Percentiles rank a stretch among this genome's conserved stretches.
Evolutionary conservation across 805 yeast species (phyloP).

Genomic region (Candida wancherniae): DNA sequence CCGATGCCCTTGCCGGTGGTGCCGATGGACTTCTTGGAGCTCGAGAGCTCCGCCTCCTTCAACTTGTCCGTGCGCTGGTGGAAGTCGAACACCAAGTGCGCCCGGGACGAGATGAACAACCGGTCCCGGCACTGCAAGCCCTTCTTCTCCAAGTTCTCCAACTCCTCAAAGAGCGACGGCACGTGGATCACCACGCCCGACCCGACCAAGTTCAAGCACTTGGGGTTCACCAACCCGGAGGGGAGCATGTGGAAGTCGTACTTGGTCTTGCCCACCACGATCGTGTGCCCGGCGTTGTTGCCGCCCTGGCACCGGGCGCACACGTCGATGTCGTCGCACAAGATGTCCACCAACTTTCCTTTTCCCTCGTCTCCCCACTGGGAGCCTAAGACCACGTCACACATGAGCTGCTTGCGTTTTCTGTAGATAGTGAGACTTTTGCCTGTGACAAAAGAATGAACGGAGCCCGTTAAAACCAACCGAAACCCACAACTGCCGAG

Average conservation of each 20-base stretch:
- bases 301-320: slow-evolving; percentile 99
- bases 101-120: slow-evolving; percentile 84
- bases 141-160: slow-evolving; percentile 72
- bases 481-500: too few species aligned
- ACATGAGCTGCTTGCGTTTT: slow-evolving; percentile 38
- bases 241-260: slow-evolving; percentile 99
- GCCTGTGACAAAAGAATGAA: slow-evolving; percentile 21
- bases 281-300: slow-evolving; percentile 98
- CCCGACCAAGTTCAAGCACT: slow-evolving; percentile 85
- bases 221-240: slow-evolving; percentile 93
- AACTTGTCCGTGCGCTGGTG: slow-evolving; percentile 96
- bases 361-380: slow-evolving; percentile 99
- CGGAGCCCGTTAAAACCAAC: slow-evolving; percentile 27
- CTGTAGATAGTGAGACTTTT: slow-evolving; percentile 13
- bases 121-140: slow-evolving; percentile 75
- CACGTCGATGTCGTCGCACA: slow-evolving; percentile 92
- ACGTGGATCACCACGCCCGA: slow-evolving; percentile 95
- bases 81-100: slow-evolving; percentile 95
- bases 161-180: slow-evolving; percentile 87
- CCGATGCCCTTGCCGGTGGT: slow-evolving; percentile 99
- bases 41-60: slow-evolving; percentile 84
- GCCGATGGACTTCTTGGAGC: slow-evolving; percentile 82
- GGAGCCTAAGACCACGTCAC: slow-evolving; percentile 92
- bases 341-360: slow-evolving; percentile 92
- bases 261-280: slow-evolving; percentile 81